Base-by-base conservation (phyloP, 306 rosid species). In the Fagus crenata region DNA sequence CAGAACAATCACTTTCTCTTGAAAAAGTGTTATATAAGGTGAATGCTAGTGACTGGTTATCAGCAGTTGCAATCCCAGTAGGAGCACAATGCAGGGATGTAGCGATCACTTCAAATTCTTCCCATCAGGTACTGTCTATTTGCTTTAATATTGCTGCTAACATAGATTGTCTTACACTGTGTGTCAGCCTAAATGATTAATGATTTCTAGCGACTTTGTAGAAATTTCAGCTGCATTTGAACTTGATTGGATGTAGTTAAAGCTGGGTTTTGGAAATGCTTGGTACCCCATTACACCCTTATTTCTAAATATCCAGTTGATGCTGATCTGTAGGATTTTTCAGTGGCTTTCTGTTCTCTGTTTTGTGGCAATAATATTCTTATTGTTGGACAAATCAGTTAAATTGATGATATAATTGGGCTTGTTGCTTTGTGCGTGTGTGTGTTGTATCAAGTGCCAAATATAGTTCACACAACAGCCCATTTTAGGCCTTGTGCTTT, bases 31-130 rank as follows among this genome's bases (percentile, higher is more conserved):
- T 82, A 42, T 91, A 91, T 40, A 86, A 54, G 7, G 89, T 87
- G 15, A 81, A 81, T 75, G 78, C 86, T 33, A 73, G 83, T 71
- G 87, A 92, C 74, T 92, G 93, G 89, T 77, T 92, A 12, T 96
- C 98, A 32, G 80, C 90, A 14, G 73, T 75, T 79, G 89, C 87
- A 31, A 81, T 87, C 41, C 97, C 98, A 1, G 49, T 92, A n/a
- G 99, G 98, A 72, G 98, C 93, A 28, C 92, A 77, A 42, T 88
- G 98, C 84, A 84, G 93, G 68, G 99, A 96, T 81, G 89, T 87
- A 74, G 93, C 88, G 36, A 35, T 78, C 69, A 37, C 87, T 77
- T 81, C 91, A 6, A 78, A 72, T 73, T 89, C 93, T 86, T 77
- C 89, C 67, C 72, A 78, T 76, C 90, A 78, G 96, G 99, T 92